Conservation (phyloP, 169 alveolate species). For the Sarcocystis neurona region DNA sequence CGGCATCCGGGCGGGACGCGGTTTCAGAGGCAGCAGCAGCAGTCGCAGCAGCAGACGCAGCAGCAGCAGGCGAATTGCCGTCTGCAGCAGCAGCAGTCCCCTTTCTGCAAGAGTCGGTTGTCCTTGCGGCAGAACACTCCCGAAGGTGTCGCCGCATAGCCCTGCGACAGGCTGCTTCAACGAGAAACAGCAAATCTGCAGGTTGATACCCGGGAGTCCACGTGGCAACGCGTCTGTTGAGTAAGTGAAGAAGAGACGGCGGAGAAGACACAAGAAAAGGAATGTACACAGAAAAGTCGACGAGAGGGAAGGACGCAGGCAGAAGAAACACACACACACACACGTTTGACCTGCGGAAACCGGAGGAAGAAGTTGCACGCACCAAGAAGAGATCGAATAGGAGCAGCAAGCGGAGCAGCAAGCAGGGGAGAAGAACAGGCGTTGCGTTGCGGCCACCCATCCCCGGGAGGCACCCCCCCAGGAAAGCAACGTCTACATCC, state of each 20-base stretch:
- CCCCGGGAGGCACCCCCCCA: too few relatives aligned
- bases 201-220: constrained; percentile 34
- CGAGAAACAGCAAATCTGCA: neutral
- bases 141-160: neutral
- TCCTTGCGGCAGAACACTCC: neutral
- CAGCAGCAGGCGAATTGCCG: neutral
- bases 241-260: neutral
- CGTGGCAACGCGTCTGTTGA: neutral
- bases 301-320: neutral
- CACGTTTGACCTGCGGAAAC: neutral
- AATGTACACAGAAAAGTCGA: neutral
- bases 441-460: too few relatives aligned
- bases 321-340: neutral
- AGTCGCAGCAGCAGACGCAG: neutral
- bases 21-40: neutral
- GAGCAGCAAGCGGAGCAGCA: too few relatives aligned
- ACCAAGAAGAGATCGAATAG: too few relatives aligned
- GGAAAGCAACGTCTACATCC: too few relatives aligned
- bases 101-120: neutral
- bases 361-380: neutral
- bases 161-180: neutral
- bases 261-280: neutral
- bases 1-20: neutral
- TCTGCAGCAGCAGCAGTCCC: neutral
- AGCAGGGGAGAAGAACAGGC: too few relatives aligned